Evolutionary conservation across 2,329 filamentous ascomycete species (phyloP).

Genomic region (Teratosphaeria pseudoeucalypti): DNA sequence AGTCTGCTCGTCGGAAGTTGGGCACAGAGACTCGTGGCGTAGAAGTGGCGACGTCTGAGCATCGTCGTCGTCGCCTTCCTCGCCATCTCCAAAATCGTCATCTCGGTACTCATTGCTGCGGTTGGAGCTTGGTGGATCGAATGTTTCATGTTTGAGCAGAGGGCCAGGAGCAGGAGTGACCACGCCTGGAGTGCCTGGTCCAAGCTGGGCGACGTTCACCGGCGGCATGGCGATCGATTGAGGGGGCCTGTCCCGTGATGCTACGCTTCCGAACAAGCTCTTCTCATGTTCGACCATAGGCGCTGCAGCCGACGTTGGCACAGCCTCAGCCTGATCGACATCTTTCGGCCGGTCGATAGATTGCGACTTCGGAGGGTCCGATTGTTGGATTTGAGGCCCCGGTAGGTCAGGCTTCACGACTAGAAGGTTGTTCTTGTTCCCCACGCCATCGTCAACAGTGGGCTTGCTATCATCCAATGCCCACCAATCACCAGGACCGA

Average conservation of each 20-base stretch:
- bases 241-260: not conserved
- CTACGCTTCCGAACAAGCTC: not conserved
- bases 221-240: not conserved
- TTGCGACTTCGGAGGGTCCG: conserved; percentile 8
- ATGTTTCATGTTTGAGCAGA: conserved; percentile 7
- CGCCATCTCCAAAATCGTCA: conserved; percentile 8
- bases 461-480: conserved; percentile 53
- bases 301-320: not conserved
- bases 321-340: not conserved
- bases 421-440: conserved; percentile 46
- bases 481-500: conserved; percentile 61
- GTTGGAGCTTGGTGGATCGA: not conserved
- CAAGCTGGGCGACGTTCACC: not conserved
- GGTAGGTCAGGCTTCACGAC: conserved; percentile 18
- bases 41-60: conserved; percentile 25
- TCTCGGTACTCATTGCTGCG: conserved; percentile 10
- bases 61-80: conserved; percentile 16
- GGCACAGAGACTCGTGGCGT: conserved; percentile 26
- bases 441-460: conserved; percentile 42
- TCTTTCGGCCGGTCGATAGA: conserved; percentile 8
- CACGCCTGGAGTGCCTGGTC: not conserved
- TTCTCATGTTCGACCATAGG: conserved; percentile 4
- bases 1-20: conserved; percentile 14
- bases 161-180: not conserved
- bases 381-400: conserved; percentile 6